These are phyloP conservation scores for Colletotrichum chlorophyti DNA, from an alignment of 2,329 filamentous ascomycete species.

Conservation along the genomic window DNA sequence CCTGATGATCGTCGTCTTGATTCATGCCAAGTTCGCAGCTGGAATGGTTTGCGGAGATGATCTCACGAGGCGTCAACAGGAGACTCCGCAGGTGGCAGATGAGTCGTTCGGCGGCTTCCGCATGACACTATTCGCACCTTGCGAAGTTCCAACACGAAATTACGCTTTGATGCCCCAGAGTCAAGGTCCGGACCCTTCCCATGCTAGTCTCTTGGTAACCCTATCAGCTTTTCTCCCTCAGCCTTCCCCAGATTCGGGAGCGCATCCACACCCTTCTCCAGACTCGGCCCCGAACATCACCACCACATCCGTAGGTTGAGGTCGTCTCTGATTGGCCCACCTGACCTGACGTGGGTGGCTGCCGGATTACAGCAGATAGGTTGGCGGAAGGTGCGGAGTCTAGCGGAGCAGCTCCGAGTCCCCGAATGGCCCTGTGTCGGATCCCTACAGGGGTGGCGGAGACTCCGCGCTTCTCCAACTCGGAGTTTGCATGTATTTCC, in stretches of 20 bases:
- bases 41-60: not conserved
- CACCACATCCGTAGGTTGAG: not conserved
- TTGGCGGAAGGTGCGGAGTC: conserved; percentile 23
- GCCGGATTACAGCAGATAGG: not conserved
- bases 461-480: conserved; percentile 22
- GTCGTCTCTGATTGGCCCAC: conserved; percentile 1
- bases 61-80: conserved; percentile 20
- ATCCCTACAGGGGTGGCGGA: conserved; percentile 9
- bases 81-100: conserved; percentile 13
- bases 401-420: conserved; percentile 24
- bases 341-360: not conserved
- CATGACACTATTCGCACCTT: conserved; percentile 8
- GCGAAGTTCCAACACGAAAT: conserved; percentile 5
- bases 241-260: conserved; percentile 16
- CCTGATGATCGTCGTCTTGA: not conserved
- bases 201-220: not conserved
- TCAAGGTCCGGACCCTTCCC: not conserved
- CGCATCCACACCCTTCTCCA: conserved; percentile 7
- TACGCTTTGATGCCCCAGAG: not conserved
- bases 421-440: not conserved
- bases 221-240: not conserved
- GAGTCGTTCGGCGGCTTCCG: not conserved
- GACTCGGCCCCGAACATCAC: conserved; percentile 5
- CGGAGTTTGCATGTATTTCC: too few species aligned
- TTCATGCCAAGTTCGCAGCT: conserved; percentile 1